Evolutionary conservation across 2,329 filamentous ascomycete genomes (phyloP).

Genomic region (Neocatenulostroma microsporum): DNA sequence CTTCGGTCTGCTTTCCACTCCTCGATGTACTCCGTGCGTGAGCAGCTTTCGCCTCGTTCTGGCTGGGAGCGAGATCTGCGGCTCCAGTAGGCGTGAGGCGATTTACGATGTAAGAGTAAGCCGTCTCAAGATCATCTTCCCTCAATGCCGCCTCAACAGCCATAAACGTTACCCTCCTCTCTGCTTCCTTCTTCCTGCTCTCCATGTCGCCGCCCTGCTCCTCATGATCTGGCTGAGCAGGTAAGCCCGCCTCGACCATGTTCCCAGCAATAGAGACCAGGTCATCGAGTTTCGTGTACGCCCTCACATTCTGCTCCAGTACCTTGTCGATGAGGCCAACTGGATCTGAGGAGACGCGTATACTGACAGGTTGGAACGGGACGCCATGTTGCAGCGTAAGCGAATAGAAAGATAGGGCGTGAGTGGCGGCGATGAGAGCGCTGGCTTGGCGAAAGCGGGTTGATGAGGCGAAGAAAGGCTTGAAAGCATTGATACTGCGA

Average conservation of each 20-base stretch:
- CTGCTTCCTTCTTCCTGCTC: slow-evolving; percentile 34
- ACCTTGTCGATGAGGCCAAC: slow-evolving; percentile 65
- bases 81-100: slow-evolving; percentile 44
- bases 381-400: slow-evolving; percentile 72
- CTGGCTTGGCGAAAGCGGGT: slow-evolving; percentile 50
- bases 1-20: slow-evolving; percentile 33
- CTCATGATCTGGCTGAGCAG: neutral
- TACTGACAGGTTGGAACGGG: slow-evolving; percentile 68
- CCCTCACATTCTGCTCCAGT: slow-evolving; percentile 64
- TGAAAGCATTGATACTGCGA: slow-evolving; percentile 56
- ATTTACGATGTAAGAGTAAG: slow-evolving; percentile 74
- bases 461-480: slow-evolving; percentile 48
- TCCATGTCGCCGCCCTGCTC: too few relatives aligned
- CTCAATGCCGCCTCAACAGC: slow-evolving; percentile 68
- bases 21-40: too few relatives aligned
- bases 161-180: slow-evolving; percentile 67
- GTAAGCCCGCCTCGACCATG: slow-evolving; percentile 51
- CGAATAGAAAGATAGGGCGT: slow-evolving; percentile 67
- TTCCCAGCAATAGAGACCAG: slow-evolving; percentile 61
- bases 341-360: slow-evolving; percentile 70
- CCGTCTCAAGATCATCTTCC: slow-evolving; percentile 77
- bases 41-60: slow-evolving; percentile 2
- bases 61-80: slow-evolving; percentile 13
- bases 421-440: slow-evolving; percentile 63
- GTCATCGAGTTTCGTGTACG: slow-evolving; percentile 67